Base-by-base conservation (phyloP, 768 basidiomycete genomes). In the Macrolepiota fuliginosa region DNA sequence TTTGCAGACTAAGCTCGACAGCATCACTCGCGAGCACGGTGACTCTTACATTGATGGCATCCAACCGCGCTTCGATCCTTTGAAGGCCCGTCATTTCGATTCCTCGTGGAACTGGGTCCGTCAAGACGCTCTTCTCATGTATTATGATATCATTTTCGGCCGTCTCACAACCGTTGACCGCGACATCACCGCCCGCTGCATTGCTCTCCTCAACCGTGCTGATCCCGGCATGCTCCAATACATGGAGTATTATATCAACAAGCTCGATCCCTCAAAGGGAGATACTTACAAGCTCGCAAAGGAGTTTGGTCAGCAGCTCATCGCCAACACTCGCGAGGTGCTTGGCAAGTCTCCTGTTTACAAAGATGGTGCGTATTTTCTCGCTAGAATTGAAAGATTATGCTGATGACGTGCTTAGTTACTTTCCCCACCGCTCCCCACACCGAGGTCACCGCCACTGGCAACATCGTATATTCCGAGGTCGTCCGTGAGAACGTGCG, bases 51-150 rank as follows among this genome's bases (percentile, higher is more conserved):
- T 98, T 62, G 90, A 96, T 35, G 97, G 97, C 47, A 96, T 98
- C 63, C 91, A 96, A 70, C 97, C 97, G 10, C 82, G 85, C 61
- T 99, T 99, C 75, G 93, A 96, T 70, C 89, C 92, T 2, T 81
- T 98, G 69, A 98, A 99, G 76, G 97, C 96, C 12, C 92, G 97
- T 50, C 95, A 90, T 71, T 98, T 99, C 80, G 96, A 98, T 72
- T 98, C 96, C 1, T 94, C 91, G 5, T 99, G 96, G 97, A 99
- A 99, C 72, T 99, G 97, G 97, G 96, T 91, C 49, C 89, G 96
- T 63, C 97, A 99, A 77, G 96, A 97, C 64, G 94, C 95, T 15
- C 81, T 98, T 27, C 79, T 94, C 62, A 96, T 99, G 94, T 98
- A 89, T 79, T 98, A 96, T 75, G 96, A 98, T 73, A 97, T 99